phyloP scores from a whole-genome alignment of 768 basidiomycete genomes.

The Pholiota molesta region DNA sequence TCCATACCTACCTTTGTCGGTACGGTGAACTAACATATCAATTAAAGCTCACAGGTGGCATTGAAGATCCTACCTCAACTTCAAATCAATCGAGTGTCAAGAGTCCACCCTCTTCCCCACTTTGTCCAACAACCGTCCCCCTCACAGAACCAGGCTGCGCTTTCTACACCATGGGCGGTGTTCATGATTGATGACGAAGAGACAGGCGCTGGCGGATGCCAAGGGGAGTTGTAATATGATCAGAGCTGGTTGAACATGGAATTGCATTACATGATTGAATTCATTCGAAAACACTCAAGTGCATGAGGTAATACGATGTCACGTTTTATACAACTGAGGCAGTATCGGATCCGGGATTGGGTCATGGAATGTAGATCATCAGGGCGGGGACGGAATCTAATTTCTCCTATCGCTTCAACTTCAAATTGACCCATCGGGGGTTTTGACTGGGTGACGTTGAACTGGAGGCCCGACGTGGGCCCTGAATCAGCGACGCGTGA shows the following conservation, averaged over 20 bases:
- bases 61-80: neutral
- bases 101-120: neutral
- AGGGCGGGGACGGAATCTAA: neutral
- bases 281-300: too few relatives aligned
- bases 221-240: too few relatives aligned
- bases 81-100: neutral
- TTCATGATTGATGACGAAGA: neutral
- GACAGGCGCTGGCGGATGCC: too few relatives aligned
- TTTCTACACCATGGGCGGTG: neutral
- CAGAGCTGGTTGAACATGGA: too few relatives aligned
- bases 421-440: neutral
- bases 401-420: neutral
- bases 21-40: neutral
- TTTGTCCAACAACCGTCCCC: neutral
- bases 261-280: too few relatives aligned
- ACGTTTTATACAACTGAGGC: too few relatives aligned
- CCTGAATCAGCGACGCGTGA: neutral
- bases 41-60: neutral
- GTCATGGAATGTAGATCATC: neutral
- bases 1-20: neutral
- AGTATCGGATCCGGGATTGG: too few relatives aligned
- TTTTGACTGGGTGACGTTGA: neutral
- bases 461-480: neutral
- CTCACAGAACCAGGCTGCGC: neutral
- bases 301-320: too few relatives aligned